phyloP scores from a whole-genome alignment of 306 rosid genomes.

The Trifolium fragiferum region DNA sequence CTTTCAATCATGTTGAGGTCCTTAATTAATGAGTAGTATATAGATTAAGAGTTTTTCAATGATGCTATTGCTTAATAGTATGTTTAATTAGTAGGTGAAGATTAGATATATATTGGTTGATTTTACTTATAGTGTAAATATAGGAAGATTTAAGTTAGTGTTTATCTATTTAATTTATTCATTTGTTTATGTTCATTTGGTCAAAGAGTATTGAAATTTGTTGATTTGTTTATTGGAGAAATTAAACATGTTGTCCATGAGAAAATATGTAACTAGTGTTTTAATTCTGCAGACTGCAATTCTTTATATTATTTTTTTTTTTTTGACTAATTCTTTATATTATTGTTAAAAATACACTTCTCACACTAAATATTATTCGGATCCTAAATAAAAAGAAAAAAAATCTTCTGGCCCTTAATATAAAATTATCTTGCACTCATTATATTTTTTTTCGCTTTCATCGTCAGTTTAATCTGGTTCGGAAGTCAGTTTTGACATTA shows the following conservation, averaged over 20 bases:
- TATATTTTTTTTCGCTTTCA: rapidly evolving
- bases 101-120: neutral
- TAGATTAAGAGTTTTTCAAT: too few species aligned
- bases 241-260: neutral
- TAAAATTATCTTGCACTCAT: too few species aligned
- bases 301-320: too few species aligned
- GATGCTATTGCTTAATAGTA: conserved; percentile 9
- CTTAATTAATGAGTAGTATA: neutral
- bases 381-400: too few species aligned
- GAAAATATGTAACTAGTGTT: neutral
- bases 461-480: too few species aligned
- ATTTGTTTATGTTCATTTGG: neutral
- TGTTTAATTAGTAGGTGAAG: neutral
- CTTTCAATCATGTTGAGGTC: neutral
- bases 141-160: conserved; percentile 23
- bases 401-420: too few species aligned
- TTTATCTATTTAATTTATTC: neutral
- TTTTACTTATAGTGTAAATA: conserved; percentile 34
- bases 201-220: conserved; percentile 34
- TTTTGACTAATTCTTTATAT: too few species aligned
- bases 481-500: too few species aligned
- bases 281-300: too few species aligned
- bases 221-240: conserved; percentile 36
- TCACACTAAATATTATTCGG: too few species aligned
- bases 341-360: too few species aligned